Percentiles rank a stretch among this genome's conserved stretches.
These are phyloP conservation scores for Aspergillus alliaceus DNA, from an alignment of 2,329 filamentous ascomycete species.

Conservation along the genomic window DNA sequence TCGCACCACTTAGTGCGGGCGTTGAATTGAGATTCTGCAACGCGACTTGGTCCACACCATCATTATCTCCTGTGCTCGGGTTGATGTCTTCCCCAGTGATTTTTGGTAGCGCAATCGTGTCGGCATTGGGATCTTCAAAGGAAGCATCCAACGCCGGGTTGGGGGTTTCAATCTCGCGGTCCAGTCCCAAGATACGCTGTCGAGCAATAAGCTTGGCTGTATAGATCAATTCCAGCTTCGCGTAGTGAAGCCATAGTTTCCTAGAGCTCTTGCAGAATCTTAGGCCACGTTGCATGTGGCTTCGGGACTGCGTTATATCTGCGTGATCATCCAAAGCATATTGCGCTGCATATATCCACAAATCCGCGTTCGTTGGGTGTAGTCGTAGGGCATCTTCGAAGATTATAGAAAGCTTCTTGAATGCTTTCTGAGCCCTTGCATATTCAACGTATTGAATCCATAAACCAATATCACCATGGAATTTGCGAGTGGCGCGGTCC, in stretches of 20 bases:
- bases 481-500: constrained; percentile 79
- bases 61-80: constrained; percentile 53
- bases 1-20: constrained; percentile 86
- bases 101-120: constrained; percentile 59
- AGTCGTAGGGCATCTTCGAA: constrained; percentile 72
- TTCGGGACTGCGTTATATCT: constrained; percentile 82
- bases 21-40: constrained; percentile 68
- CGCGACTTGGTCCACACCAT: constrained; percentile 53
- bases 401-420: constrained; percentile 60
- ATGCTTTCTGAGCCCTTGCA: constrained; percentile 65
- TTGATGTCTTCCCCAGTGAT: constrained; percentile 65
- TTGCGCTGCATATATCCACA: constrained; percentile 84
- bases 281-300: constrained; percentile 84
- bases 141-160: constrained; percentile 35
- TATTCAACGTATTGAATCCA: constrained; percentile 93
- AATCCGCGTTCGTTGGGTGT: constrained; percentile 76
- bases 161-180: constrained; percentile 43
- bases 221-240: constrained; percentile 89
- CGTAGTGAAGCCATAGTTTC: constrained; percentile 84
- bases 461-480: constrained; percentile 75
- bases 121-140: constrained; percentile 50
- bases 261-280: constrained; percentile 79
- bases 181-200: constrained; percentile 66
- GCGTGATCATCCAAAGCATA: constrained; percentile 74
- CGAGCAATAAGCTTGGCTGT: constrained; percentile 76